These are phyloP conservation scores for Globisporangium apiculatum DNA, from an alignment of 352 stramenopile species.

Conservation along the genomic window DNA sequence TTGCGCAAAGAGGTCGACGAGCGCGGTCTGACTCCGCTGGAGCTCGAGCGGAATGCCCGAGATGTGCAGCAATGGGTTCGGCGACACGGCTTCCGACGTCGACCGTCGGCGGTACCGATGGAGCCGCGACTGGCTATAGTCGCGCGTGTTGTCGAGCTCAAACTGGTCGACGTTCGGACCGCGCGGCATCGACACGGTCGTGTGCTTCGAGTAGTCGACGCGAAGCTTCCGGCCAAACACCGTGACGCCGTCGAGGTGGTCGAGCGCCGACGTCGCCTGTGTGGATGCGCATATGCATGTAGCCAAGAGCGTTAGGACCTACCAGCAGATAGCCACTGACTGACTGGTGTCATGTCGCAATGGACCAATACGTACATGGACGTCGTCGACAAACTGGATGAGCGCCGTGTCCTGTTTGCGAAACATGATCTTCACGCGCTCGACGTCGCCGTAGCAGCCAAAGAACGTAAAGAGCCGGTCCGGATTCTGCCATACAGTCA, in stretches of 20 bases:
- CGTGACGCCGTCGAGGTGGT: conserved; percentile 64
- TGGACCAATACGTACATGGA: conserved; percentile 41
- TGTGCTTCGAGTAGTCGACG: conserved; percentile 82
- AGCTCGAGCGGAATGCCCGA: conserved; percentile 66
- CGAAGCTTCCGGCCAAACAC: conserved; percentile 77
- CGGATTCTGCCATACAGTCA: conserved; percentile 26
- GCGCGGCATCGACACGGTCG: conserved; percentile 71
- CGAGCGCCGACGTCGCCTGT: conserved; percentile 66
- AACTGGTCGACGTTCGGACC: conserved; percentile 64
- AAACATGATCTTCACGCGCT: conserved; percentile 86
- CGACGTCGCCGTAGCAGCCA: conserved; percentile 76
- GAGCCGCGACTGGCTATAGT: conserved; percentile 66
- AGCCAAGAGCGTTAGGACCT: too few species aligned
- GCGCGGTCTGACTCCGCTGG: conserved; percentile 50
- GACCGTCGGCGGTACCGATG: conserved; percentile 72
- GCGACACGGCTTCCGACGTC: conserved; percentile 53
- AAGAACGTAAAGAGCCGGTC: conserved; percentile 77
- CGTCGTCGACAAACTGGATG: conserved; percentile 72
- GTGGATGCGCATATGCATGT: too few species aligned
- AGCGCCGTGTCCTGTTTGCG: conserved; percentile 76
- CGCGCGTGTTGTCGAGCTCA: conserved; percentile 75
- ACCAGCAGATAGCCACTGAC: neutral
- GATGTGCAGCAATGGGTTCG: conserved; percentile 58
- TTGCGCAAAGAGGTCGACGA: conserved; percentile 59
- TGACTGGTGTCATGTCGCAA: neutral